Evolutionary conservation across 352 stramenopile species (phyloP), one percentile per base, ranked within the genome.

Genomic region (Globisporangium orthogonon): DNA sequence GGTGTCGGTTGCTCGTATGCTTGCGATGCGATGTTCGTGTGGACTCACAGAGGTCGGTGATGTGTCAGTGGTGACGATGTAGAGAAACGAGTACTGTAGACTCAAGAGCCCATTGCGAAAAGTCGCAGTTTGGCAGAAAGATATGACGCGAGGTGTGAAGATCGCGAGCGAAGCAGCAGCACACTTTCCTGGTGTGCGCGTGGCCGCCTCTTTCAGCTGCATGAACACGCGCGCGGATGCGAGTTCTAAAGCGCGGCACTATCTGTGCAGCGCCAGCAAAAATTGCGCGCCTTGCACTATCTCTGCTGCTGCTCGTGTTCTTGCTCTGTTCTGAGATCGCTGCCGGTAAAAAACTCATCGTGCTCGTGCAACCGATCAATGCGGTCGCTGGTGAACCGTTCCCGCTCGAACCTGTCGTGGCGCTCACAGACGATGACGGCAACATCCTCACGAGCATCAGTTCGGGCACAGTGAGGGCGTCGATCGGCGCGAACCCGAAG

Each of bases 381-480:
- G 87, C 79, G 17, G 69, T 69, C 11, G 83, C 79, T 14, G 83
- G 85, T 47, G 82, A 91, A 43, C 65, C 61, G 11, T 61, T 94
- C 39, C 62, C 64, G 4, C 67, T 87, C 15, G 76, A 89, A 44
- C 81, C 82, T 0, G 76, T 86, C 35, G 64, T 93, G 3, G 79
- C 78, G 18, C 66, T 95, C 33, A 86, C 80, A 23, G 83, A 95
- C 41, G 82, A 90, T 55, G 70, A 72, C 39, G 83, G 82, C 43
- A 89, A 89, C 60, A 89, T 93, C 56, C 66, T 92, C 30, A 85
- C 72, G 17, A 71, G 58, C 0, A 65, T 86, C 50, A 92, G 56
- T 56, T 63, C 52, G 11, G 85, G 85, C 48, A 68, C 65, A 1
- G 78, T 95, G 9, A 63, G 65, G 7, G 83, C 78, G 1, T 65